phyloP scores from a whole-genome alignment of 2,329 filamentous ascomycete genomes.

The Pezicula carpinea region DNA sequence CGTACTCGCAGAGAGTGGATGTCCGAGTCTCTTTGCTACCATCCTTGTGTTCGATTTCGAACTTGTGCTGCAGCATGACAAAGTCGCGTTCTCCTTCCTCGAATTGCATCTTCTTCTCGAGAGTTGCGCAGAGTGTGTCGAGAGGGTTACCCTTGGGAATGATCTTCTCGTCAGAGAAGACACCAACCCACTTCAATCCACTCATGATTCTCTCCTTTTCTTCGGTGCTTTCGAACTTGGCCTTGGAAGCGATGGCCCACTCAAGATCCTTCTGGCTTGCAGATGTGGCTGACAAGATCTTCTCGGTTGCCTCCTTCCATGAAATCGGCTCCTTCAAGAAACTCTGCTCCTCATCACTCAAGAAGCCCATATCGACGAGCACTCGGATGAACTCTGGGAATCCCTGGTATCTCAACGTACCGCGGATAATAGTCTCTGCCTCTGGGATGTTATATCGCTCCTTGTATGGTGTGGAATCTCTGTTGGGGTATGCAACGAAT shows the following conservation, averaged over 20 bases:
- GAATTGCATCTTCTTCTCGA: constrained; percentile 91
- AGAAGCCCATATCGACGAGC: constrained; percentile 86
- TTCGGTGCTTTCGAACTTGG: constrained; percentile 63
- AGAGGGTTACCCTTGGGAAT: constrained; percentile 73
- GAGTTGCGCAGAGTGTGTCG: constrained; percentile 83
- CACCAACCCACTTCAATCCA: constrained; percentile 68
- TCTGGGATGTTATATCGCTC: constrained; percentile 91
- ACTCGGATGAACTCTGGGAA: constrained; percentile 88
- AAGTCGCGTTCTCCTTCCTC: constrained; percentile 78
- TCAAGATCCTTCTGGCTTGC: constrained; percentile 64
- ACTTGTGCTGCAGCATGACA: constrained; percentile 77
- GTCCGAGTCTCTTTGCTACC: constrained; percentile 73
- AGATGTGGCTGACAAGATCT: constrained; percentile 67
- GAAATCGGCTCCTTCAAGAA: constrained; percentile 62
- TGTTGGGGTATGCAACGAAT: constrained; percentile 90
- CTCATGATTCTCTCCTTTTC: constrained; percentile 66
- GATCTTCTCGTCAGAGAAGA: constrained; percentile 65
- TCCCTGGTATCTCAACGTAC: constrained; percentile 80
- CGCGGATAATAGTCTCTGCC: constrained; percentile 79
- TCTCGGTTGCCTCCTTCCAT: constrained; percentile 82
- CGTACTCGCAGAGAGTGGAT: constrained; percentile 79
- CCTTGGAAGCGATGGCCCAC: constrained; percentile 70
- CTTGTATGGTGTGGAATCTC: constrained; percentile 82
- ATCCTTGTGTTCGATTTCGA: constrained; percentile 78
- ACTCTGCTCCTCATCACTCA: constrained; percentile 63